Percentiles rank a stretch among this genome's conserved stretches.
phyloP scores from a whole-genome alignment of 306 rosid species.

The Echinosophora koreensis region DNA sequence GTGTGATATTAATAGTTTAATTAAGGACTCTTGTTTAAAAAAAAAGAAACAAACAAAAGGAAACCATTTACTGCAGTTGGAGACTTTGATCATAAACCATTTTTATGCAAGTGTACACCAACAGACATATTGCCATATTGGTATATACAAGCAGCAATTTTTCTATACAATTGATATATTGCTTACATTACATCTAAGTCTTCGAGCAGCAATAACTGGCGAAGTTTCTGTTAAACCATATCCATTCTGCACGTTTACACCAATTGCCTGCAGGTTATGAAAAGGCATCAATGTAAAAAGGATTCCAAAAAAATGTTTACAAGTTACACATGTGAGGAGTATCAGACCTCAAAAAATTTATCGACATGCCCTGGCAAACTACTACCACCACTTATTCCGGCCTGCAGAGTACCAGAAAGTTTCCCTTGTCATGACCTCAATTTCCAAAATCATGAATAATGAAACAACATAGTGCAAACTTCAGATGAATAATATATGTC shows the following conservation, averaged over 20 bases:
- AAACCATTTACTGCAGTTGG: conserved; percentile 31
- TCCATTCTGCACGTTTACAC: conserved; percentile 85
- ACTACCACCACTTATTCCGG: conserved; percentile 95
- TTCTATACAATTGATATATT: conserved; percentile 25
- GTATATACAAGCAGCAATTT: background rate
- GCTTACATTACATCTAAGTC: conserved; percentile 79
- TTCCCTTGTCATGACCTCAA: conserved; percentile 40
- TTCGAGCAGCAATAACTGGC: conserved; percentile 87
- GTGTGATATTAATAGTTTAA: conserved; percentile 12
- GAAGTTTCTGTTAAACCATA: conserved; percentile 95
- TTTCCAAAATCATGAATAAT: conserved; percentile 39
- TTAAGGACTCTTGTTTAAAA: background rate
- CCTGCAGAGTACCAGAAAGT: conserved; percentile 66
- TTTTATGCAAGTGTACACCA: conserved; percentile 3
- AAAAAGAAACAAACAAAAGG: background rate
- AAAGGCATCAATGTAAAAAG: conserved; percentile 19
- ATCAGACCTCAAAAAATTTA: conserved; percentile 86
- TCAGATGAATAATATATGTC: conserved; percentile 12
- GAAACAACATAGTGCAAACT: conserved; percentile 2
- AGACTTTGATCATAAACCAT: conserved; percentile 8
- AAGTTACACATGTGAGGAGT: conserved; percentile 34
- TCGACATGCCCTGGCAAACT: conserved; percentile 87
- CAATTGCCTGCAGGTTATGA: conserved; percentile 78
- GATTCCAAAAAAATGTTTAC: conserved; percentile 2
- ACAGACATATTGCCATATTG: too few species aligned